phyloP scores from a whole-genome alignment of 2,329 filamentous ascomycete species.

The Penicillium sp. region DNA sequence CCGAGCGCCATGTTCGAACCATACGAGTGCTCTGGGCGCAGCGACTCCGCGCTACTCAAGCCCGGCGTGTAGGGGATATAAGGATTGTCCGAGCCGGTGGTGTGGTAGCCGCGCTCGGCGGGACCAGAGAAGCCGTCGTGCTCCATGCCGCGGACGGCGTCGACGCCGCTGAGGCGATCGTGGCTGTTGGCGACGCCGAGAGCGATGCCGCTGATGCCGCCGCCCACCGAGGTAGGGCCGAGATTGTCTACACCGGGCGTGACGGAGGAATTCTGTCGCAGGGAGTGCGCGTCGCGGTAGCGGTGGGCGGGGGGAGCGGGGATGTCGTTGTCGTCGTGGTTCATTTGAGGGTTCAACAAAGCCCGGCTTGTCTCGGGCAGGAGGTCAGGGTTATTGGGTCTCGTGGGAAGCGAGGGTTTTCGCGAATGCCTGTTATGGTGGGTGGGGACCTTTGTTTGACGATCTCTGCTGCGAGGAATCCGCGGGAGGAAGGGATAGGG shows the following conservation, averaged over 20 bases:
- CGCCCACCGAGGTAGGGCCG: slow-evolving; percentile 60
- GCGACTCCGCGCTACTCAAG: slow-evolving; percentile 27
- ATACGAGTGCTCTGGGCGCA: slow-evolving; percentile 42
- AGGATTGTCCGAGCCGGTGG: slow-evolving; percentile 40
- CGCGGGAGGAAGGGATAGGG: neutral
- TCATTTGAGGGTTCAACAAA: slow-evolving; percentile 6
- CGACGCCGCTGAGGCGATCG: slow-evolving; percentile 65
- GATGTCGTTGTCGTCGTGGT: slow-evolving; percentile 11
- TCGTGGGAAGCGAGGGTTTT: neutral
- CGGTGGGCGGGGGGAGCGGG: slow-evolving; percentile 24
- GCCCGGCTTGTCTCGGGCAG: neutral
- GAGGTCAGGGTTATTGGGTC: neutral
- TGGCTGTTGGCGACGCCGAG: slow-evolving; percentile 66
- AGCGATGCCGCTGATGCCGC: slow-evolving; percentile 69
- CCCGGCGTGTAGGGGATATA: slow-evolving; percentile 33
- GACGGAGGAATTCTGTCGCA: slow-evolving; percentile 42
- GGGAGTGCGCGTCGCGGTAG: slow-evolving; percentile 27
- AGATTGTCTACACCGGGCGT: slow-evolving; percentile 71
- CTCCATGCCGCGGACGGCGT: slow-evolving; percentile 56
- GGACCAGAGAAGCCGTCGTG: slow-evolving; percentile 31
- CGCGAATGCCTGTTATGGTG: neutral
- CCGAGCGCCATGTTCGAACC: slow-evolving; percentile 42
- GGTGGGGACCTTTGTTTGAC: neutral
- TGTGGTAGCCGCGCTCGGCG: slow-evolving; percentile 39
- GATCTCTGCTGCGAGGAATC: neutral